Evolutionary conservation across 495 filamentous ascomycete species (phyloP), one percentile per base, ranked within the genome.

Genomic region (Stereocaulon alpinum): DNA sequence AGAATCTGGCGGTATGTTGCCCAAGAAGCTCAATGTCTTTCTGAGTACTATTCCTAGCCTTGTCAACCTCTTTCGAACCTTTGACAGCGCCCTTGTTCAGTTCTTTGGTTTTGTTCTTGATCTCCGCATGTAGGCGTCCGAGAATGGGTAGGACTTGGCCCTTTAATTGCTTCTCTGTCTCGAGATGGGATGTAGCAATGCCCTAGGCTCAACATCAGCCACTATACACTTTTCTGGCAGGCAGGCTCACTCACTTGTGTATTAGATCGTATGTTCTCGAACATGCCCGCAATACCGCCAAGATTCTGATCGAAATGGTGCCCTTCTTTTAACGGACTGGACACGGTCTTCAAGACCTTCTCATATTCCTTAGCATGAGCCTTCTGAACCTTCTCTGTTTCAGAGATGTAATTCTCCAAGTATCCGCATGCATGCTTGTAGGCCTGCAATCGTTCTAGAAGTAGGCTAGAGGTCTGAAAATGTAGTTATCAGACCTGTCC

Each of bases 341-440:
- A 85, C 62, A 96, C 88, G 43, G 88, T 88, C 88, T 96, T 97
- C 64, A 96, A 71, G 29, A 95, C 83, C 72, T 86, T 92, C 78
- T 96, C 91, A 66, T 95, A 93, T 69, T 97, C 93, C 77, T 96
- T 97, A 32, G 88, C 83, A 61, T 95, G 84, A 15, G 81, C 79
- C 71, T 84, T 88, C 63, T 95, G 82, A 42, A 88, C 74, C 76
- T 90, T 96, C 69, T 95, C 89, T 24, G 86, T 88, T 12, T 84
- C 82, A 42, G 74, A 71, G 61, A 98, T 80, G 69, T 96, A 98
- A 53, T 91, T 87, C 71, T 96, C 91, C 30, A 98, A 73, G 69
- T 96, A 91, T 55, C 75, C 87, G 56, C 89, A 87, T 61, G 89
- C 88, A 69, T 98, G 94, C 68, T 96, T 98, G 87, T 89, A 98